Base-by-base conservation (phyloP, 495 filamentous ascomycete genomes). In the Lasiosphaeria miniovina region DNA sequence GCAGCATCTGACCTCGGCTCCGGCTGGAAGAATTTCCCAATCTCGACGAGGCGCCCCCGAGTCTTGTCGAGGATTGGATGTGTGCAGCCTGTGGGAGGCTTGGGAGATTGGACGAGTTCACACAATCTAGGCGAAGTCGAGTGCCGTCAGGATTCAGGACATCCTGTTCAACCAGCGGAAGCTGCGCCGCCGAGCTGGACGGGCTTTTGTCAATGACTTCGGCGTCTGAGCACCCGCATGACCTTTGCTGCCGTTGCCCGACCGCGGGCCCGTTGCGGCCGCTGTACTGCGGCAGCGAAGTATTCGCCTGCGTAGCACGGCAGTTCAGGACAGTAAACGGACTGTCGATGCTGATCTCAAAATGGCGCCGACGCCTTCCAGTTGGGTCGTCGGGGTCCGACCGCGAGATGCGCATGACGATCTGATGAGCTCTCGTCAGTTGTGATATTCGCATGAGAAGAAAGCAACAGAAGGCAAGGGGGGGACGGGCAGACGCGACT, bases 291-390 rank as follows among this genome's bases (percentile, higher is more conserved):
- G 94, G 94, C 12, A 98, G 84, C 34, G 86, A 84, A 17, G 90
- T 94, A 73, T 98, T 97, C 31, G 90, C 90, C 69, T 92, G 88
- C 1, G 92, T 94, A 8, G 95, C 94, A 52, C 86, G 91, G 75
- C 94, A 98, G 61, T 91, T 93, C 31, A 98, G 89, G 41, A 97
- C 89, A 62, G 96, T 93, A 70, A 98, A 95, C 8, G 94, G 94
- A 12, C 91, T 96, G 75, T 98, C 94, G 64, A 98, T 98, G 59
- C 94, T 97, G 63, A 98, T 98, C 71, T 98, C 94, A 60, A 98
- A 98, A 70, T 98, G 95, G 32, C 94, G 84, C 51, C 94, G 85
- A 55, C 93, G 94, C 63, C 77, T 80, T n/a, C 81, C 80, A 5
- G 78, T 77, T 0, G 94, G 86, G 65, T 98, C 90, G 32, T 86